Evolutionary conservation across 768 basidiomycete genomes (phyloP).

Genomic region (Kwoniella pini): DNA sequence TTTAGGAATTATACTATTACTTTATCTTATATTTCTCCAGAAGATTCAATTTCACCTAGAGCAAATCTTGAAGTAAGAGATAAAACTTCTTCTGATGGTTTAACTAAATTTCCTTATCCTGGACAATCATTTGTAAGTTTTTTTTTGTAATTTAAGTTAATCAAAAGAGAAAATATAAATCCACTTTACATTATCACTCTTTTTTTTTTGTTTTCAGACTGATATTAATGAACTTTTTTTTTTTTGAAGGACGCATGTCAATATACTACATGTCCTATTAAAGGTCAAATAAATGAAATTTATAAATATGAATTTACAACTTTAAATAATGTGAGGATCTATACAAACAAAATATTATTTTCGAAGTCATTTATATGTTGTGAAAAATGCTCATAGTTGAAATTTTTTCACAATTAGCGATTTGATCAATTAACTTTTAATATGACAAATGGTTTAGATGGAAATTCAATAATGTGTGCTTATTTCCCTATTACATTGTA

Average conservation of each 20-base stretch:
- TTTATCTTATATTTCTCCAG: constrained; percentile 26
- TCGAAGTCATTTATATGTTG: neutral
- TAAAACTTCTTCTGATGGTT: constrained; percentile 11
- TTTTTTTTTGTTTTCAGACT: neutral
- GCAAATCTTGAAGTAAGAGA: constrained; percentile 27
- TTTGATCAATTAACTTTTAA: constrained; percentile 40
- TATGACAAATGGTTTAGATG: constrained; percentile 30
- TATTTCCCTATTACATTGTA: constrained; percentile 34
- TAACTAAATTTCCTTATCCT: constrained; percentile 24
- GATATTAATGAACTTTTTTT: too few relatives aligned
- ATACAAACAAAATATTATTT: too few relatives aligned
- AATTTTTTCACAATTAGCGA: constrained; percentile 10
- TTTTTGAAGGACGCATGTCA: constrained; percentile 31
- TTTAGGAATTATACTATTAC: constrained; percentile 41
- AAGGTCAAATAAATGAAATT: neutral
- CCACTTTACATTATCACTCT: too few relatives aligned
- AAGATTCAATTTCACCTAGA: constrained; percentile 21
- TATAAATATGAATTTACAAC: constrained; percentile 24
- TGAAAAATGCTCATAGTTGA: neutral
- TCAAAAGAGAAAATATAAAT: neutral
- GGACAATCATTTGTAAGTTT: constrained; percentile 35
- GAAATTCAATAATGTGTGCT: constrained; percentile 32
- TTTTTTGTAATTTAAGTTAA: neutral
- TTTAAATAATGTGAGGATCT: constrained; percentile 17
- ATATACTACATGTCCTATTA: constrained; percentile 28